Evolutionary conservation across 345 rosid genomes (phyloP).

Genomic region (Passiflora organensis): DNA sequence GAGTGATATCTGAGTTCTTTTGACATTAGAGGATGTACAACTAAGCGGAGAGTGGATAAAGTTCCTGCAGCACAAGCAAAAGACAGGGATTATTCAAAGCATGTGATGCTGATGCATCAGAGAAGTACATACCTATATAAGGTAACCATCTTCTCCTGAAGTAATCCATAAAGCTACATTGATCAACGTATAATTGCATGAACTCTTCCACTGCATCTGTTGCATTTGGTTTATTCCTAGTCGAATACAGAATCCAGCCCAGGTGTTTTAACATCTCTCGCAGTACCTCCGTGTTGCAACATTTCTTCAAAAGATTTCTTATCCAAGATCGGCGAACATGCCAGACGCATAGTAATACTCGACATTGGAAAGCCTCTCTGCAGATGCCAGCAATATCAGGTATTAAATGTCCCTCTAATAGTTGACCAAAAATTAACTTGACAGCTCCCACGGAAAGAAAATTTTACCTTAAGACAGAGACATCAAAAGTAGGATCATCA

Average conservation of each 20-base stretch:
- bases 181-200: slow-evolving; percentile 46
- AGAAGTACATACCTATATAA: slow-evolving; percentile 27
- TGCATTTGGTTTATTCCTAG: slow-evolving; percentile 31
- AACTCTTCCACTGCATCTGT: slow-evolving; percentile 43
- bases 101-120: slow-evolving; percentile 13
- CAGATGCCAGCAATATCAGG: slow-evolving; percentile 12
- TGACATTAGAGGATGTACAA: not conserved
- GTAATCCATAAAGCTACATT: slow-evolving; percentile 40
- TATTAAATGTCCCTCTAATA: slow-evolving; percentile 1
- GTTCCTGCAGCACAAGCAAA: not conserved
- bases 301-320: slow-evolving; percentile 41
- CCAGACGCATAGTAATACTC: slow-evolving; percentile 41
- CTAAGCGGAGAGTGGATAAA: not conserved
- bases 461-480: slow-evolving; percentile 40
- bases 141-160: slow-evolving; percentile 47
- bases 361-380: slow-evolving; percentile 52
- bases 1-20: not conserved
- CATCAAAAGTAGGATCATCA: slow-evolving; percentile 39
- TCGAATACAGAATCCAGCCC: slow-evolving; percentile 40
- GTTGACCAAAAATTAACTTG: slow-evolving; percentile 1
- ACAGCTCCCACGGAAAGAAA: not conserved
- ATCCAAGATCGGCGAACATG: slow-evolving; percentile 49
- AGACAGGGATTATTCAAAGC: not conserved
- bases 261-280: slow-evolving; percentile 47
- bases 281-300: slow-evolving; percentile 39